A percentile compares a stretch with the other conserved stretches of the same genome.
Evolutionary conservation across 2,329 filamentous ascomycete species (phyloP).

Genomic region (Biscogniauxia marginata): DNA sequence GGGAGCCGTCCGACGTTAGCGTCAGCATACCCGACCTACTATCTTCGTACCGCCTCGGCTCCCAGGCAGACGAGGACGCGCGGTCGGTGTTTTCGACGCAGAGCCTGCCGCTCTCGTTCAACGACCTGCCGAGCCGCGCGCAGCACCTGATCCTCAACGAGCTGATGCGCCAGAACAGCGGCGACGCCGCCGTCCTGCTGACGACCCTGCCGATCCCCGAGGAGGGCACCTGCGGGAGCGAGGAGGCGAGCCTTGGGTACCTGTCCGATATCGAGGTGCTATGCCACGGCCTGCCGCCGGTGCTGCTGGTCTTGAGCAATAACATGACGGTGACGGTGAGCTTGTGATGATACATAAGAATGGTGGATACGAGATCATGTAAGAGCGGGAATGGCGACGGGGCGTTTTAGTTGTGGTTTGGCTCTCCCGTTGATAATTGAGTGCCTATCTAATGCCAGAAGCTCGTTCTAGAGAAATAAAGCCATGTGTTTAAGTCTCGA

Average conservation of each 20-base stretch:
- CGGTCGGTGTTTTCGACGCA: constrained; percentile 53
- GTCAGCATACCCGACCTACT: constrained; percentile 46
- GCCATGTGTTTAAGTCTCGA: too few relatives aligned
- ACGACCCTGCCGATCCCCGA: constrained; percentile 80
- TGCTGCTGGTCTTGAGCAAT: constrained; percentile 79
- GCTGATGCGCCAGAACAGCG: constrained; percentile 67
- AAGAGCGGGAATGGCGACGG: too few relatives aligned
- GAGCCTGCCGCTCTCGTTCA: constrained; percentile 73
- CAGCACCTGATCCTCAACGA: constrained; percentile 88
- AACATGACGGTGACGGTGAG: constrained; percentile 86
- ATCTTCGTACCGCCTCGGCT: constrained; percentile 37
- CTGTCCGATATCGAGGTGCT: constrained; percentile 76
- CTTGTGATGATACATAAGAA: constrained; percentile 41
- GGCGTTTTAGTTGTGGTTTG: neutral
- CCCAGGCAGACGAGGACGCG: constrained; percentile 24
- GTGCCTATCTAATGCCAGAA: too few relatives aligned
- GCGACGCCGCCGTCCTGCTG: constrained; percentile 73
- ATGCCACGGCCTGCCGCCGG: constrained; percentile 73
- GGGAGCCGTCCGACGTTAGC: constrained; percentile 35
- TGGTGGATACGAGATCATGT: too few relatives aligned
- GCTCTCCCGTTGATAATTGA: too few relatives aligned
- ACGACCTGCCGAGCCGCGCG: constrained; percentile 79
- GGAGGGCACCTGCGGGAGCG: constrained; percentile 71
- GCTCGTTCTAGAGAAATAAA: too few relatives aligned
- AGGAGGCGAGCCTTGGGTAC: constrained; percentile 70